These are phyloP conservation scores for Dioscorea dumetorum DNA, from an alignment of 106 monocot species.

Conservation along the genomic window DNA sequence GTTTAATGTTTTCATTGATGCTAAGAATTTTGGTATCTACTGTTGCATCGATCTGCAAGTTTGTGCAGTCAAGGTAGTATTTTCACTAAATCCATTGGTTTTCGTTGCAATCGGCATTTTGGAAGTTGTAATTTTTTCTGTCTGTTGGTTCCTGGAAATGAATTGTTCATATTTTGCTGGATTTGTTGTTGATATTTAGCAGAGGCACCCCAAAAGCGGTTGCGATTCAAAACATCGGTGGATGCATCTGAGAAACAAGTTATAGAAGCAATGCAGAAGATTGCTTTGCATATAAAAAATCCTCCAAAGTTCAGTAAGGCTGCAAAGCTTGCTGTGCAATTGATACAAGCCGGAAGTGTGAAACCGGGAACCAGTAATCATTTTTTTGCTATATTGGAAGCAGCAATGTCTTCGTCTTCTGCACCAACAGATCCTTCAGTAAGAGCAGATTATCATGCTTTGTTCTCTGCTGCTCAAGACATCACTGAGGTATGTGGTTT, in stretches of 20 bases:
- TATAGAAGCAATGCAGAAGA: conserved; percentile 91
- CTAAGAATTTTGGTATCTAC: background rate
- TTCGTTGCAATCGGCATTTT: too few species aligned
- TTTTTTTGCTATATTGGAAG: conserved; percentile 71
- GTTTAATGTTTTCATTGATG: background rate
- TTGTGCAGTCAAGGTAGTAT: background rate
- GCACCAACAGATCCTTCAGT: conserved; percentile 52
- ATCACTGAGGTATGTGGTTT: conserved; percentile 41
- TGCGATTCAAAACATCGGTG: conserved; percentile 75
- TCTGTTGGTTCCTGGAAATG: background rate
- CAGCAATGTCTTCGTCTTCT: conserved; percentile 69
- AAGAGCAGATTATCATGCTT: conserved; percentile 66
- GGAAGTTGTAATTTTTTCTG: too few species aligned
- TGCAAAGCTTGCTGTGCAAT: conserved; percentile 85
- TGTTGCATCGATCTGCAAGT: background rate
- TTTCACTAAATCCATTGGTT: background rate
- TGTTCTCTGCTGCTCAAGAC: conserved; percentile 70
- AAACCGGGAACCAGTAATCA: conserved; percentile 61
- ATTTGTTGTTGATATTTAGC: conserved; percentile 4
- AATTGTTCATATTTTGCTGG: background rate
- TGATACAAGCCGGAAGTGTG: conserved; percentile 85
- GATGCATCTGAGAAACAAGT: conserved; percentile 73
- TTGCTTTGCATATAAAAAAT: conserved; percentile 87
- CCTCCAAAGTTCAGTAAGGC: conserved; percentile 91
- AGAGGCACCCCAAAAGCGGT: conserved; percentile 39